These are phyloP conservation scores for Priceomyces melissophilus DNA, from an alignment of 805 yeast species.

Conservation along the genomic window DNA sequence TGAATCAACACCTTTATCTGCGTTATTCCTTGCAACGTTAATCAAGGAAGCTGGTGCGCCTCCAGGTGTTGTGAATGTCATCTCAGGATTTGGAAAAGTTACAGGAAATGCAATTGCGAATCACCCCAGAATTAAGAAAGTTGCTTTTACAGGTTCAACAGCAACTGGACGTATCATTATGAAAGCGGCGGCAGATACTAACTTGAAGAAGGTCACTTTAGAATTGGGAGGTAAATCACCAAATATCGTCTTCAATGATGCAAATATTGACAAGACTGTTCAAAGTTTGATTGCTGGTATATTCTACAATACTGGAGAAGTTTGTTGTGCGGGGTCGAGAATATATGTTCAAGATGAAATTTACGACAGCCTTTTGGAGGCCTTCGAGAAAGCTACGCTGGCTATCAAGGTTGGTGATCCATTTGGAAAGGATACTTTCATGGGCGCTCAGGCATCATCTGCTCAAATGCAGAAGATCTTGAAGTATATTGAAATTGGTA, in stretches of 20 bases:
- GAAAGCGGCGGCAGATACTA: constrained; percentile 73
- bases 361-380: constrained; percentile 71
- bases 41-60: constrained; percentile 85
- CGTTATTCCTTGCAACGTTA: constrained; percentile 67
- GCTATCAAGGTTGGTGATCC: constrained; percentile 75
- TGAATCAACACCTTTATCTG: constrained; percentile 88
- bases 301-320: constrained; percentile 93
- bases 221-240: constrained; percentile 98
- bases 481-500: constrained; percentile 71
- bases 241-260: constrained; percentile 81
- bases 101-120: constrained; percentile 78
- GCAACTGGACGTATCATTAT: constrained; percentile 82
- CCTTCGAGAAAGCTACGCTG: constrained; percentile 56
- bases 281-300: constrained; percentile 77
- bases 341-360: constrained; percentile 80
- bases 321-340: constrained; percentile 93
- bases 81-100: constrained; percentile 81
- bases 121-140: constrained; percentile 80
- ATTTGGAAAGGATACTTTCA: constrained; percentile 70
- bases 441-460: constrained; percentile 90
- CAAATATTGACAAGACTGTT: constrained; percentile 73
- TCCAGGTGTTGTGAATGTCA: constrained; percentile 83
- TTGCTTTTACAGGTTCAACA: constrained; percentile 95
- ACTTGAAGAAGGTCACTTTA: constrained; percentile 85
- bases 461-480: constrained; percentile 76